Percentiles rank a stretch among this genome's conserved stretches.
Evolutionary conservation across 2,329 filamentous ascomycete species (phyloP).

Genomic region (Thelonectria blattea): DNA sequence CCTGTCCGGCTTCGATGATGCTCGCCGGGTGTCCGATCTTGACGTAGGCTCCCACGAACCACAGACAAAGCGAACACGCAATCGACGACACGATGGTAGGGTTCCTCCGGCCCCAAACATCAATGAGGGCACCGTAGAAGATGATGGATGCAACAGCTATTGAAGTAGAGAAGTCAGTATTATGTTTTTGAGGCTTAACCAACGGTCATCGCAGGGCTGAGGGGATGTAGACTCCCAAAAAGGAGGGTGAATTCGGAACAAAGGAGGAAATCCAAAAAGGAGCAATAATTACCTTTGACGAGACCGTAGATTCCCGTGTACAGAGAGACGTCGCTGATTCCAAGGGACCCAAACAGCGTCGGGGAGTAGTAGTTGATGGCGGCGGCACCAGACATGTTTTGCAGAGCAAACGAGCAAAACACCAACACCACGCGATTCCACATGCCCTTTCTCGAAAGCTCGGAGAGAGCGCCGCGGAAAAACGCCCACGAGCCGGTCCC

Average conservation of each 20-base stretch:
- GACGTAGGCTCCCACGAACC: slow-evolving; percentile 60
- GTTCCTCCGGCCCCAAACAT: slow-evolving; percentile 47
- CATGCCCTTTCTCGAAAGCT: slow-evolving; percentile 48
- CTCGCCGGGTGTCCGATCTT: slow-evolving; percentile 56
- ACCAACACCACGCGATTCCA: slow-evolving; percentile 48
- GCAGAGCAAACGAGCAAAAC: slow-evolving; percentile 46
- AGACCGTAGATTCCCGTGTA: slow-evolving; percentile 60
- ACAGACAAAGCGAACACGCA: slow-evolving; percentile 55
- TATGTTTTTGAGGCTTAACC: neutral
- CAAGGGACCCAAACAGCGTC: slow-evolving; percentile 50
- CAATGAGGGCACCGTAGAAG: slow-evolving; percentile 49
- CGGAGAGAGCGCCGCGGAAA: slow-evolving; percentile 43
- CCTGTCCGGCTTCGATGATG: slow-evolving; percentile 50
- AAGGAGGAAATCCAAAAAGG: neutral
- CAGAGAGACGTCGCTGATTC: slow-evolving; percentile 51
- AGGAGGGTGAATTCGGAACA: too few relatives aligned
- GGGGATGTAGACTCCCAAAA: too few relatives aligned
- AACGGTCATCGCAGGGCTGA: too few relatives aligned
- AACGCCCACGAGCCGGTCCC: slow-evolving; percentile 43
- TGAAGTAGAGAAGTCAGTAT: slow-evolving; percentile 8
- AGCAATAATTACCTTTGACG: slow-evolving; percentile 46
- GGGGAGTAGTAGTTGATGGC: slow-evolving; percentile 53
- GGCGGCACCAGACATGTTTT: slow-evolving; percentile 50
- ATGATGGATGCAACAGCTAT: slow-evolving; percentile 48
- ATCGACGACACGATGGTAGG: slow-evolving; percentile 55